Percentiles rank a stretch among this genome's conserved stretches.
These are phyloP conservation scores for Thyridium curvatum DNA, from an alignment of 2,329 filamentous ascomycete species.

Conservation along the genomic window DNA sequence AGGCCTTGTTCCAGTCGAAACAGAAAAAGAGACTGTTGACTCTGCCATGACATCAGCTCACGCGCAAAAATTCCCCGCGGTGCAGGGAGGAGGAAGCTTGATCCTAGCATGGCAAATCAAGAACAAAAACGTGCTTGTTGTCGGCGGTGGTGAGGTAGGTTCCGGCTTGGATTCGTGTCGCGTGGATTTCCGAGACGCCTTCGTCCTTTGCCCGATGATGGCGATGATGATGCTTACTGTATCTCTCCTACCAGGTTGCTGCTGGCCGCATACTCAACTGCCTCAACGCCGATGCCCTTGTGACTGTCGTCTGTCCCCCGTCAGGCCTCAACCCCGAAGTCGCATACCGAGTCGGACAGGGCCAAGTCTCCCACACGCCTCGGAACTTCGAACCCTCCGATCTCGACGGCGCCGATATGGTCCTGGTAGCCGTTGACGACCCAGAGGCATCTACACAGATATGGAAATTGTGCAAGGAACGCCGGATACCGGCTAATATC, in stretches of 20 bases:
- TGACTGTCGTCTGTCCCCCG: constrained; percentile 77
- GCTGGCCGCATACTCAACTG: constrained; percentile 90
- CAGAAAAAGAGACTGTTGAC: no score
- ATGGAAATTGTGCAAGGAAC: constrained; percentile 89
- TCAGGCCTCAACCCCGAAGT: constrained; percentile 85
- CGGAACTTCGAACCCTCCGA: constrained; percentile 83
- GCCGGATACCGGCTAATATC: constrained; percentile 83
- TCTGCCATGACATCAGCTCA: constrained; percentile 5
- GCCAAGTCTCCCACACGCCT: constrained; percentile 74
- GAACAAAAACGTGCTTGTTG: constrained; percentile 81
- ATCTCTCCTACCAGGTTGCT: constrained; percentile 61
- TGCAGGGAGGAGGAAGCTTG: constrained; percentile 86
- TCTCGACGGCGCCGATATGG: constrained; percentile 77
- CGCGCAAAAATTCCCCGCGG: constrained; percentile 58
- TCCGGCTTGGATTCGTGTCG: no score
- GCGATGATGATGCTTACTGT: no score
- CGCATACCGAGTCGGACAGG: constrained; percentile 66
- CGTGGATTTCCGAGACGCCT: no score
- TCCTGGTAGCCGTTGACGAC: constrained; percentile 89
- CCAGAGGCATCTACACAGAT: constrained; percentile 83
- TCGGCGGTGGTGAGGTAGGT: constrained; percentile 88
- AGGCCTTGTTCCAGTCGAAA: no score
- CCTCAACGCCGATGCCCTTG: constrained; percentile 88
- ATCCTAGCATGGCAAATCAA: constrained; percentile 95
- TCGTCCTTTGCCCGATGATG: constrained; percentile 1